Conservation (phyloP, 139 green algal genomes). For the Eudorina sp. region DNA sequence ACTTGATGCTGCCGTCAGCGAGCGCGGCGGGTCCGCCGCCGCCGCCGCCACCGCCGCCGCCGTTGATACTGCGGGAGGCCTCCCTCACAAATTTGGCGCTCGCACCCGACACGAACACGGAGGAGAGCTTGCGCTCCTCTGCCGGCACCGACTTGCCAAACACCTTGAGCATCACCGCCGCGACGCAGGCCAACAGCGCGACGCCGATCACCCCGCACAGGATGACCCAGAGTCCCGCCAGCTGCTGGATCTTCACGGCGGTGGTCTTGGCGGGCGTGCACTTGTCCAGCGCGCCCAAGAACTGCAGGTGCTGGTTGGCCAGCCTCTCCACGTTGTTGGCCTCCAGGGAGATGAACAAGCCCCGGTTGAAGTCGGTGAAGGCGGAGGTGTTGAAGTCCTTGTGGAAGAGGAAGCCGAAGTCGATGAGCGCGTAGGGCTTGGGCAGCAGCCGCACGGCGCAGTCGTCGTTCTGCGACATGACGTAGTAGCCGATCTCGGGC, state of each 20-base stretch:
- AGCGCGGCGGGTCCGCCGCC: too few species aligned
- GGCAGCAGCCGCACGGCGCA: neutral
- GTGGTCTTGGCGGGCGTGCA: neutral
- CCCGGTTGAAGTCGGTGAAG: neutral
- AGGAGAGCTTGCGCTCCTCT: neutral
- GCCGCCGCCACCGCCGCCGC: too few species aligned
- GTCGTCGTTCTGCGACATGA: neutral
- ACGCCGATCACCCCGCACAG: neutral
- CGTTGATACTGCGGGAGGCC: neutral
- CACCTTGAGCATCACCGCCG: neutral
- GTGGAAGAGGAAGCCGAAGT: neutral
- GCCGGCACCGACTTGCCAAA: neutral
- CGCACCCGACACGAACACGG: neutral
- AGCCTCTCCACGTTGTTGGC: neutral
- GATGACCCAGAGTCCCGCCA: neutral
- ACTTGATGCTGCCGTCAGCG: too few species aligned
- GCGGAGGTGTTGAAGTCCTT: neutral
- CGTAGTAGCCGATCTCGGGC: neutral
- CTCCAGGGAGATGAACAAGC: neutral
- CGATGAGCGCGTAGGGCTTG: neutral
- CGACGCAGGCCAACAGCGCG: neutral
- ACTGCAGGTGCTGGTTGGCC: neutral
- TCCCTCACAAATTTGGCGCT: neutral
- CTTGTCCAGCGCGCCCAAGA: neutral
- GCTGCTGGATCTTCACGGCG: neutral